Base-by-base conservation (phyloP, 495 filamentous ascomycete species). In the Annulohypoxylon bovei region DNA sequence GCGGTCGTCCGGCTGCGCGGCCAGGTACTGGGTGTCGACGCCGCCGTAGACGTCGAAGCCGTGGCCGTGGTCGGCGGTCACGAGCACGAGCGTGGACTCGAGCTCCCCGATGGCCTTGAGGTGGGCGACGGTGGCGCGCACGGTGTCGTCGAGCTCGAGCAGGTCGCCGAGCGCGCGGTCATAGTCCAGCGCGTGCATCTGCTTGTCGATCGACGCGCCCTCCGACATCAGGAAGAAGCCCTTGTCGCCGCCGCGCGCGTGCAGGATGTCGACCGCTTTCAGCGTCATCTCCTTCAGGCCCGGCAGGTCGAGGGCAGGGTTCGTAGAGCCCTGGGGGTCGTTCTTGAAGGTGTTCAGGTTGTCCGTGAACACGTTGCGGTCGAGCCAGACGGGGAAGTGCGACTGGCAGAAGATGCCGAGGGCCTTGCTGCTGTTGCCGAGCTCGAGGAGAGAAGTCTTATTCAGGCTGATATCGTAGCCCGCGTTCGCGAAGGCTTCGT, bases 271-370 rank as follows among this genome's bases (percentile, higher is more conserved):
- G 56, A 93, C 84, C 0, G 91, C 89, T 79, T 93, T 93, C 39
- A 92, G 80, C 0, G 91, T 92, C 91, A 93, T 93, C n/a, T 93
- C 89, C 75, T 90, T 91, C 16, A 92, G 84, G 3, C 91, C 90
- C 2, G 91, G 91, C 6, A 91, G 83, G 64, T 93, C 90, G 6
- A 82, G 82, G 2, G 91, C 90, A 28, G 88, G 75, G 12, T 77
- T 82, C 1, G 81, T 79, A 16, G 79, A 83, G 20, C 91, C 90
- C 4, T 86, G 82, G 0, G 91, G 90, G 67, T 86, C 81, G 72
- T 93, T 90, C 61, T 81, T 84, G 60, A 88, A 82, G 71, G 81
- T 82, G 40, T 76, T 71, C 0, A 91, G 79, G 78, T 92, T 91
- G 8, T 83, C 77, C 9, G 78, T 83, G 82, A 89, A 93, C 66